Evolutionary conservation across 2,329 filamentous ascomycete species (phyloP), one percentile per base, ranked within the genome.

Genomic region (Fusarium longipes): DNA sequence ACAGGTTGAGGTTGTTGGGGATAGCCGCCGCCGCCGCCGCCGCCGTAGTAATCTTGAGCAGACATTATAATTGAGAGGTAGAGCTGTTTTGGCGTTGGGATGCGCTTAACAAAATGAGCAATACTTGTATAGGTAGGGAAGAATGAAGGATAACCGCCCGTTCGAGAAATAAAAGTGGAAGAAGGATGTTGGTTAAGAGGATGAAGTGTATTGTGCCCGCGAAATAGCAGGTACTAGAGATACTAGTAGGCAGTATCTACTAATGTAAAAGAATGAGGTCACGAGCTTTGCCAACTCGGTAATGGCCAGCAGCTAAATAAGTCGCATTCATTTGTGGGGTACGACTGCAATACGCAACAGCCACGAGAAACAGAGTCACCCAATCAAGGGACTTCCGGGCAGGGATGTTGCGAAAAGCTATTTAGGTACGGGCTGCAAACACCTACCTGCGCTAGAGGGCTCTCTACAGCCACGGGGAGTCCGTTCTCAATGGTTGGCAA

Each of bases 21-120:
- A 52, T 80, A 80, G 63, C 76, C 76, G 36, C 74, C 74, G 8
- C 65, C 64, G 7, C 63, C 70, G 24, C 71, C 73, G 35, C 75
- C 75, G 49, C 75, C 73, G 72, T 81, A 81, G 75, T 81, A 81
- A 32, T 81, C 79, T 63, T 81, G 75, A 71, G 74, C 78, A 48
- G 80, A 77, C 80, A 81, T 81, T 59, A 36, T 71, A 39, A 8
- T 44, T n/a, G 10, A 45, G 24, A 22, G 24, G 47, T 29, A 22
- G 25, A 45, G 39, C 29, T 61, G 36, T n/a, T 54, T 22, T 45
- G 22, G 27, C 39, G 36, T 63, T 45, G 42, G 53, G 20, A 42
- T 36, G 36, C 30, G 48, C 44, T 32, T 22, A 30, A 54, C 11
- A 32, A 15, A 9, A 6, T 20, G 17, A 15, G 9, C 8, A n/a